A percentile compares a stretch with the other conserved stretches of the same genome.
These are phyloP conservation scores for Coccomyxa sp. DNA, from an alignment of 139 green algal genomes.

Conservation along the genomic window DNA sequence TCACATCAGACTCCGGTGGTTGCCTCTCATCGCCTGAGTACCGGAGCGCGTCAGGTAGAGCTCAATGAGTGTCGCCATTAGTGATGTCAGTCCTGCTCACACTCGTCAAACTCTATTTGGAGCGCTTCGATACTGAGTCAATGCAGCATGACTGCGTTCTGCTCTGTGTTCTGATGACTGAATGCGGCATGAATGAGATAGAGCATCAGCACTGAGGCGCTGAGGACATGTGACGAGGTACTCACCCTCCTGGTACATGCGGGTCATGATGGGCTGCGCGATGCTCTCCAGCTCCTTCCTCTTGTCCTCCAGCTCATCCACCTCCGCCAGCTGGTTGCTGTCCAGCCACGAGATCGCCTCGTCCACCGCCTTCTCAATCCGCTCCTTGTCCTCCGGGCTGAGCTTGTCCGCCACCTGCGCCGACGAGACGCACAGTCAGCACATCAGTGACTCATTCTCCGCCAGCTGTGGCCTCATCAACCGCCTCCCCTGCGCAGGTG, in stretches of 20 bases:
- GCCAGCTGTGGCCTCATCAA: too few relatives aligned
- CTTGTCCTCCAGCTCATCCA: slow-evolving; percentile 94
- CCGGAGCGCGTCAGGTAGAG: too few relatives aligned
- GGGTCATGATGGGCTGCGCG: slow-evolving; percentile 85
- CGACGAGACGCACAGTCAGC: too few relatives aligned
- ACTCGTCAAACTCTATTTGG: not conserved
- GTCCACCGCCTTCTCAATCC: slow-evolving; percentile 76
- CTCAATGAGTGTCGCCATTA: too few relatives aligned
- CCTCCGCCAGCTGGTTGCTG: slow-evolving; percentile 88
- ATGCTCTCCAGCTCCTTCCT: slow-evolving; percentile 89
- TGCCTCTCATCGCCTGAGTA: too few relatives aligned
- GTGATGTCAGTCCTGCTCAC: not conserved
- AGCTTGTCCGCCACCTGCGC: slow-evolving; percentile 65
- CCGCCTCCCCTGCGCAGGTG: too few relatives aligned
- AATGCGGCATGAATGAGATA: slow-evolving; percentile 36
- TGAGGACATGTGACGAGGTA: too few relatives aligned
- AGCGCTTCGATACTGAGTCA: not conserved
- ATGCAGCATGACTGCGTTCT: not conserved
- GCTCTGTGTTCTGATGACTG: not conserved
- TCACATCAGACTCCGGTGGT: too few relatives aligned
- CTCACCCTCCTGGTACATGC: slow-evolving; percentile 55
- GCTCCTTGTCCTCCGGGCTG: slow-evolving; percentile 76
- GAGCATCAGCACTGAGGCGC: not conserved
- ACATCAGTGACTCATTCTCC: too few relatives aligned
- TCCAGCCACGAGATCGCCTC: slow-evolving; percentile 85